Conservation (phyloP, 139 green algal genomes). For the Micromonas commoda region DNA sequence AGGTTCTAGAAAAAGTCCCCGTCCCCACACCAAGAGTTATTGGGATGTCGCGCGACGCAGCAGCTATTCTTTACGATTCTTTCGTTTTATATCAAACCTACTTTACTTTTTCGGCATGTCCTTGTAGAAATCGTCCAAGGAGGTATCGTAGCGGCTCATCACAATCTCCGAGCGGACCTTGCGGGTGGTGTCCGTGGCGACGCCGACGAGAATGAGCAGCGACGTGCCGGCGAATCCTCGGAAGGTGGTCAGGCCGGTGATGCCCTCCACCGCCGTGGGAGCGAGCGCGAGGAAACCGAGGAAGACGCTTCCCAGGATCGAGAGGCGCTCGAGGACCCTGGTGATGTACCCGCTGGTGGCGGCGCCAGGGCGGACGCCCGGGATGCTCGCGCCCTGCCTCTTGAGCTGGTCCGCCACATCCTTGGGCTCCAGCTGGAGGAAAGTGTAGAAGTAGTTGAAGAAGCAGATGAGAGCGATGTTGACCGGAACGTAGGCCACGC, state of each 20-base stretch:
- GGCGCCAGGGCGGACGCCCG: conserved; percentile 74
- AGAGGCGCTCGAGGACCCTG: conserved; percentile 64
- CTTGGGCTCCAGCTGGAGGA: conserved; percentile 94
- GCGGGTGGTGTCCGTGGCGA: conserved; percentile 90
- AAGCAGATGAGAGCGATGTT: conserved; percentile 89
- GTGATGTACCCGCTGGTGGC: conserved; percentile 89
- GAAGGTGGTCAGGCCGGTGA: conserved; percentile 66
- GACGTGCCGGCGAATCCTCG: conserved; percentile 92
- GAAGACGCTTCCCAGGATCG: conserved; percentile 86
- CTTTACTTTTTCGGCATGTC: not conserved
- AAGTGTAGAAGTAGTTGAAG: conserved; percentile 99
- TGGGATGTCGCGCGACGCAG: no score
- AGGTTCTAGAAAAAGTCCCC: not conserved
- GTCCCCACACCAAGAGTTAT: no score
- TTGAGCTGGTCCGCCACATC: conserved; percentile 96
- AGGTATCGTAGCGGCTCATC: conserved; percentile 39
- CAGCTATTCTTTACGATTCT: no score
- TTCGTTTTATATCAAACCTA: conserved; percentile 4
- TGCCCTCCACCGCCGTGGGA: conserved; percentile 70
- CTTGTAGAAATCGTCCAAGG: conserved; percentile 28
- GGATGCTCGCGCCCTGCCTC: conserved; percentile 66
- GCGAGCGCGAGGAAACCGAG: conserved; percentile 78
- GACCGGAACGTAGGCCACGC: conserved; percentile 44
- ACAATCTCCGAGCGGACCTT: conserved; percentile 56
- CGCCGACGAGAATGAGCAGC: conserved; percentile 85